Evolutionary conservation across 192 early-diverging fungal genomes (phyloP).

Genomic region (Podila horticola): DNA sequence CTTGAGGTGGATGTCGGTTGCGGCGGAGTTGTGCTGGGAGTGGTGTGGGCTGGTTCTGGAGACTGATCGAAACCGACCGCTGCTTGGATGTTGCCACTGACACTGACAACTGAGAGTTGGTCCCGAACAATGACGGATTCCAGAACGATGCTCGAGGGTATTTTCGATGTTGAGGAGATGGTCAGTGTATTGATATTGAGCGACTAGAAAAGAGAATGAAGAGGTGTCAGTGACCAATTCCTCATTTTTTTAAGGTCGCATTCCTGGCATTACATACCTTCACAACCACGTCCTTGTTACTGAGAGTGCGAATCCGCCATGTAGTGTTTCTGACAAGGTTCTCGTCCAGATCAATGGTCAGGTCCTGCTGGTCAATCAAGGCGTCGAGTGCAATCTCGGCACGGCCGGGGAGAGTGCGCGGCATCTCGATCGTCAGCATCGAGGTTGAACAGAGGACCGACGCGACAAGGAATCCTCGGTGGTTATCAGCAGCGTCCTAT

Average conservation of each 20-base stretch:
- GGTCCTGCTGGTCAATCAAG: slow-evolving; percentile 28
- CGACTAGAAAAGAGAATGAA: slow-evolving; percentile 7
- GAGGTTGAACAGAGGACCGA: slow-evolving; percentile 35
- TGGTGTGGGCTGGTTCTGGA: background rate
- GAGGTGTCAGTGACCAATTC: background rate
- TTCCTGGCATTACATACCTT: slow-evolving; percentile 14
- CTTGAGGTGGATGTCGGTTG: background rate
- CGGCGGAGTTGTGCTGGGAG: background rate
- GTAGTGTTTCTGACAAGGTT: slow-evolving; percentile 17
- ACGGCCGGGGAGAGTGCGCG: background rate
- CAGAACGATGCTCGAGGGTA: slow-evolving; percentile 15
- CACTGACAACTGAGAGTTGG: slow-evolving; percentile 32
- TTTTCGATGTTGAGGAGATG: slow-evolving; percentile 22
- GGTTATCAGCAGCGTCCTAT: slow-evolving; percentile 23
- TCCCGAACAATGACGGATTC: slow-evolving; percentile 25
- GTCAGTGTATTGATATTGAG: slow-evolving; percentile 37
- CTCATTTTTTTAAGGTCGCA: too few relatives aligned
- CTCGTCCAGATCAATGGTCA: slow-evolving; percentile 26
- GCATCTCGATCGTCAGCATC: slow-evolving; percentile 39
- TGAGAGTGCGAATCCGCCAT: slow-evolving; percentile 19
- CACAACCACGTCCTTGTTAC: slow-evolving; percentile 20
- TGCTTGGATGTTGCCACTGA: slow-evolving; percentile 36
- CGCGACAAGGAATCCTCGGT: slow-evolving; percentile 22
- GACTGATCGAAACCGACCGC: slow-evolving; percentile 5
- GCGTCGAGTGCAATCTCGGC: slow-evolving; percentile 20